These are phyloP conservation scores for Parsonsia alboflavescens DNA, from an alignment of 257 asterid species.

Conservation along the genomic window DNA sequence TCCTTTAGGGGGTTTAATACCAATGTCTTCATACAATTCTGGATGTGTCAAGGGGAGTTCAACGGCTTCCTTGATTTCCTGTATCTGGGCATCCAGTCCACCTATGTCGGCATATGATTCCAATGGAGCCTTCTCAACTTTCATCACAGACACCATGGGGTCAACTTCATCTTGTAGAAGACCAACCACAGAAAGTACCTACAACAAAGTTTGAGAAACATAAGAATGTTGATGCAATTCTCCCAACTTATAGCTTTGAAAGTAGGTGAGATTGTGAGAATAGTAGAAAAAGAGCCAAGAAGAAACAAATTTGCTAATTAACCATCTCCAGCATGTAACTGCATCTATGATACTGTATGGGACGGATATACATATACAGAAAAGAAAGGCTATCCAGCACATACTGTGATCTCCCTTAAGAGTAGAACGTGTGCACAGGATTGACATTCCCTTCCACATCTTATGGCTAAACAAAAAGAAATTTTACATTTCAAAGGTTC, in stretches of 20 bases:
- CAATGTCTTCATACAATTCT: constrained; percentile 62
- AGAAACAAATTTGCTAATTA: not conserved
- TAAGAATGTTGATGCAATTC: constrained; percentile 1
- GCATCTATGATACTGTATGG: not conserved
- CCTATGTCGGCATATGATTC: constrained; percentile 85
- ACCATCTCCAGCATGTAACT: not conserved
- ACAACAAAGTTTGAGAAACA: constrained; percentile 14
- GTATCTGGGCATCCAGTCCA: constrained; percentile 50
- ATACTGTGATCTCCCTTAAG: not conserved
- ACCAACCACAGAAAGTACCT: constrained; percentile 96
- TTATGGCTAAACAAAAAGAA: not conserved
- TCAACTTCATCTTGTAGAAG: constrained; percentile 94
- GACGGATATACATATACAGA: not conserved
- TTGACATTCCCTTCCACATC: not conserved
- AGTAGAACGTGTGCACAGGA: not conserved
- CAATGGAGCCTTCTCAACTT: constrained; percentile 95
- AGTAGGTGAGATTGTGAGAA: not conserved
- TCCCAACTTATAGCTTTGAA: not conserved
- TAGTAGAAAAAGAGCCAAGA: not conserved
- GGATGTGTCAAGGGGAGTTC: constrained; percentile 56
- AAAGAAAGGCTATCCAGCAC: not conserved
- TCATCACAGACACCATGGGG: constrained; percentile 98
- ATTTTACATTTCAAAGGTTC: not conserved
- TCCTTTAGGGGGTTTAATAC: constrained; percentile 84
- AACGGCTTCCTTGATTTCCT: constrained; percentile 55